phyloP scores from a whole-genome alignment of 495 filamentous ascomycete species.

The Penicillium argentinense region DNA sequence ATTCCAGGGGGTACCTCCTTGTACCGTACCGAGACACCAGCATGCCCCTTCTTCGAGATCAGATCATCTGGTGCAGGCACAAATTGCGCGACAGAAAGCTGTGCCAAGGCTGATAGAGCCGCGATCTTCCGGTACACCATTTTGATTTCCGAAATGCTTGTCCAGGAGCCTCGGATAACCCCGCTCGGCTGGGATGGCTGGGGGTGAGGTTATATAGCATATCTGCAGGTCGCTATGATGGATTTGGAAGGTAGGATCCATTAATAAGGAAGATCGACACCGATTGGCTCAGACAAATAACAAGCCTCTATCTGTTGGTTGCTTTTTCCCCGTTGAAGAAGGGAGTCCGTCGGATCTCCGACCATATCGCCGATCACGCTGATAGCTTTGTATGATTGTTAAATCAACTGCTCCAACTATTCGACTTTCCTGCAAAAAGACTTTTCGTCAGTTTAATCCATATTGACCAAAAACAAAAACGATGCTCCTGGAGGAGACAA shows the following conservation, averaged over 20 bases:
- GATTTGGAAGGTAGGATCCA: constrained; percentile 12
- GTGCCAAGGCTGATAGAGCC: constrained; percentile 1
- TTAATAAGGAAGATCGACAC: constrained; percentile 2
- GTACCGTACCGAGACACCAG: constrained; percentile 55
- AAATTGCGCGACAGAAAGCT: constrained; percentile 47
- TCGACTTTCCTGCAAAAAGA: no score
- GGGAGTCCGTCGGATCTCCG: background rate
- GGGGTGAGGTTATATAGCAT: constrained; percentile 1
- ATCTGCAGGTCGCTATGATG: constrained; percentile 9
- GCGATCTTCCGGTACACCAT: constrained; percentile 9
- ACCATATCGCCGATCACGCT: background rate
- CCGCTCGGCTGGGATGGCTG: constrained; percentile 3
- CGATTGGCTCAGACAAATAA: constrained; percentile 1
- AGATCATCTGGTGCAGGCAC: constrained; percentile 57
- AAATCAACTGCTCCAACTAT: no score
- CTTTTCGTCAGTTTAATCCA: no score
- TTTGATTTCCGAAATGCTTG: background rate
- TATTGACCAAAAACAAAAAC: no score
- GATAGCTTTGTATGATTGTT: background rate
- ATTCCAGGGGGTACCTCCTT: constrained; percentile 63
- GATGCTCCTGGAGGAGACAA: no score
- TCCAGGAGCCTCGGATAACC: background rate
- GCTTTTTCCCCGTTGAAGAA: background rate
- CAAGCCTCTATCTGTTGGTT: background rate
- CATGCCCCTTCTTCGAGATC: constrained; percentile 50